Evolutionary conservation across 345 rosid genomes (phyloP), one percentile per base, ranked within the genome.

Genomic region (Mallotus nudiflorus): DNA sequence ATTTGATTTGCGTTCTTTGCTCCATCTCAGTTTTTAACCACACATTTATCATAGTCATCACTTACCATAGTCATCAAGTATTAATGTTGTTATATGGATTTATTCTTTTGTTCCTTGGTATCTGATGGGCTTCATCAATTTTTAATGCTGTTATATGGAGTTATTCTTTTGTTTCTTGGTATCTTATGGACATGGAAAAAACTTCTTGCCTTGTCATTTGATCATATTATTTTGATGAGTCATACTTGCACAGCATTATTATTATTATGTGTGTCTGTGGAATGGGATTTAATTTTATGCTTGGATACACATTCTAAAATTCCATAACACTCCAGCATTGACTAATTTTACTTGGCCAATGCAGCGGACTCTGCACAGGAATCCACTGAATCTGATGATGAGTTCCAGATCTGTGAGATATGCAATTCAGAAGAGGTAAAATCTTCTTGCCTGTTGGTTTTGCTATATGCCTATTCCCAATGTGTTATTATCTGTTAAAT

Each of bases 391-490:
- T 95, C 99, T 42, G 97, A 91, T 85, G 99, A 95, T 27, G 99
- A 95, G 85, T 95, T 91, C 88, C 99, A 91, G 83, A 91, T 95
- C 59, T 95, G 99, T 78, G 92, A 83, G 77, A 85, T 95, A 67
- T 95, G 97, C 91, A 95, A 83, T 68, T 66, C 74, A 69, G 99
- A 95, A 83, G 96, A 85, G 97, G 98, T 94, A 86, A 75, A 59
- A 37, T 55, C 10, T 77, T 69, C 65, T 67, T 57, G 54, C 51
- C 55, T 66, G 19, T 39, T 33, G 14, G 57, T 13, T 25, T 57
- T 64, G 65, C 48, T 55, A 37, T 64, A 16, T 14, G 67, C 46
- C 11, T 4, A 33, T 42, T 3, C 9, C 46, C 73, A 62, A 50
- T 61, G 57, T 63, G 51, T 54, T 67, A 9, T 66, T 50, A 31